These are phyloP conservation scores for Dryas alaskensis DNA, from an alignment of 306 rosid species.

Conservation along the genomic window DNA sequence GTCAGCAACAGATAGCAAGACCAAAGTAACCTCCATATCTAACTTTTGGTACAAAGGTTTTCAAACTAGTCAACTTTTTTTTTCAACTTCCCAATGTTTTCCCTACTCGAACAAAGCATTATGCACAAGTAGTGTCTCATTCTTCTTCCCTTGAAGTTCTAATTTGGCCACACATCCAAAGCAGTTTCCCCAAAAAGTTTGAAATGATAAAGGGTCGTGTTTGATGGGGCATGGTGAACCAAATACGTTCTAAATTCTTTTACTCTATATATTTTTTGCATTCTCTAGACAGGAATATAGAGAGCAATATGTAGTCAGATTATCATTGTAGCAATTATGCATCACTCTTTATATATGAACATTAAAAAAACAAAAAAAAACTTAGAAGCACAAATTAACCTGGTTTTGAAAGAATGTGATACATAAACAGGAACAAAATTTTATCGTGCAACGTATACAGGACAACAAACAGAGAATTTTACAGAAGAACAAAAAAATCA, in stretches of 20 bases:
- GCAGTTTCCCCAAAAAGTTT: background rate
- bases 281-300: background rate
- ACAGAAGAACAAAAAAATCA: background rate
- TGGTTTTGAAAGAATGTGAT: no score
- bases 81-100: background rate
- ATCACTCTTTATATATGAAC: background rate
- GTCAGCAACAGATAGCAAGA: constrained; percentile 26
- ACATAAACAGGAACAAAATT: background rate
- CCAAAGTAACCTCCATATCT: background rate
- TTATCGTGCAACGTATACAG: background rate
- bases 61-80: background rate
- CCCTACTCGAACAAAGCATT: background rate
- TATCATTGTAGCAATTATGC: background rate
- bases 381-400: no score
- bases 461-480: background rate
- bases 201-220: background rate
- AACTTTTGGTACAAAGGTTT: background rate
- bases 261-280: background rate
- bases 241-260: background rate
- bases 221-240: background rate
- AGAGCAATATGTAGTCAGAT: background rate
- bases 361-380: no score
- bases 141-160: background rate
- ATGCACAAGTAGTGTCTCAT: constrained; percentile 4
- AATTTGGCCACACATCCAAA: background rate